Evolutionary conservation across 352 stramenopile species (phyloP), one percentile per base, ranked within the genome.

Genomic region (Phytophthora sojae): DNA sequence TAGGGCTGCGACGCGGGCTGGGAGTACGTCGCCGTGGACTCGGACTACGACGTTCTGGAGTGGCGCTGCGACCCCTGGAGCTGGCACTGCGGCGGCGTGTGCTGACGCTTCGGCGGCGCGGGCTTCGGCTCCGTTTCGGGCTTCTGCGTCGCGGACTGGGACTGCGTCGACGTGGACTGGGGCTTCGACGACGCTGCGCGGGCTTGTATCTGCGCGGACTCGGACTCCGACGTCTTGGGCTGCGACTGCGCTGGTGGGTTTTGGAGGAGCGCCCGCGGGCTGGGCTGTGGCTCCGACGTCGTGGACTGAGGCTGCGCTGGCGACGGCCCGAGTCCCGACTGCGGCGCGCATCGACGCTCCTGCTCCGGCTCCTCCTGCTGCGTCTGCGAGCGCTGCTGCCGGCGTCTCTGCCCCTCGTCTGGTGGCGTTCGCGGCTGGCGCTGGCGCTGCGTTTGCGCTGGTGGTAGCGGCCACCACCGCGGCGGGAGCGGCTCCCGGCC

Each of bases 391-490:
- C 32, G 8, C 32, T 39, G 32, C 8, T 39, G 14, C 32, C 15
- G 32, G 64, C 56, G 14, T 45, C 57, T 9, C 7, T 30, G 0
- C 52, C 53, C 47, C 23, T 26, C 3, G 57, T 55, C 19, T 55
- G 51, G 15, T 66, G 62, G 0, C 61, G 67, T 15, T 76, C 61
- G 12, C 60, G 75, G 58, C 55, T 81, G 14, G 57, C 64, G 19
- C 58, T 71, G 26, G 66, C 54, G 51, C 67, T 80, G 14, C 62
- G 45, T 47, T 61, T 61, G 29, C 30, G 51, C 17, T 59, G 62
- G 1, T 61, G 8, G 23, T 66, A 54, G 19, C 19, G 58, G 9
- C 67, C 44, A 37, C 12, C 53, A 39, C 26, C 26, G 37, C 17
- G 30, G 50, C 44, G 52, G 39, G 39, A 12, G 39, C 39, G 0